Evolutionary conservation across 306 rosid genomes (phyloP).

Genomic region (Hippophae gyantsensis): DNA sequence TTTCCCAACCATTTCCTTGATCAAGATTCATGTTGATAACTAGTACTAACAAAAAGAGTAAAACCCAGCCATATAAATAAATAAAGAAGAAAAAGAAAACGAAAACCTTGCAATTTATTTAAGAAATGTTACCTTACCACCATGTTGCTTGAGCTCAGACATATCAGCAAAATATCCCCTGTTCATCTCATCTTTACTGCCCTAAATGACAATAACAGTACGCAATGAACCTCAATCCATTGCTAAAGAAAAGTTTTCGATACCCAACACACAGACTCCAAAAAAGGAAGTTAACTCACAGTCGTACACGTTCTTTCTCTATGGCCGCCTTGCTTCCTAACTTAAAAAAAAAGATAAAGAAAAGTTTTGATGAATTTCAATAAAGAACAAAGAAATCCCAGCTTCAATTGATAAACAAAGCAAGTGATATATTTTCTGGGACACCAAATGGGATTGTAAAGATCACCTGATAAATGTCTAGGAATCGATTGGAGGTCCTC

Average conservation of each 20-base stretch:
- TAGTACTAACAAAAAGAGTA: background rate
- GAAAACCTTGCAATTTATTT: background rate
- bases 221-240: conserved; percentile 15
- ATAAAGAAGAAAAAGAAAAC: background rate
- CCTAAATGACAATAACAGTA: conserved; percentile 27
- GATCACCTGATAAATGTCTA: conserved; percentile 65
- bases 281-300: conserved; percentile 40
- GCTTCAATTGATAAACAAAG: background rate
- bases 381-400: background rate
- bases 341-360: conserved; percentile 26
- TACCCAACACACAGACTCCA: background rate
- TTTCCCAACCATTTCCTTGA: background rate
- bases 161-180: conserved; percentile 84
- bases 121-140: conserved; percentile 58
- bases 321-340: conserved; percentile 54
- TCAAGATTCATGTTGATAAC: background rate
- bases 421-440: conserved; percentile 5
- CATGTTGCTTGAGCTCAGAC: conserved; percentile 57
- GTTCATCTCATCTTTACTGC: conserved; percentile 84
- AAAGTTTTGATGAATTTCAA: conserved; percentile 1
- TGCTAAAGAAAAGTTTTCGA: background rate
- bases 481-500: conserved; percentile 59
- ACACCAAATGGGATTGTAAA: background rate
- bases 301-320: conserved; percentile 74
- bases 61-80: background rate